These are phyloP conservation scores for Coemansia sp. DNA, from an alignment of 192 early-diverging fungal genomes.

Conservation along the genomic window DNA sequence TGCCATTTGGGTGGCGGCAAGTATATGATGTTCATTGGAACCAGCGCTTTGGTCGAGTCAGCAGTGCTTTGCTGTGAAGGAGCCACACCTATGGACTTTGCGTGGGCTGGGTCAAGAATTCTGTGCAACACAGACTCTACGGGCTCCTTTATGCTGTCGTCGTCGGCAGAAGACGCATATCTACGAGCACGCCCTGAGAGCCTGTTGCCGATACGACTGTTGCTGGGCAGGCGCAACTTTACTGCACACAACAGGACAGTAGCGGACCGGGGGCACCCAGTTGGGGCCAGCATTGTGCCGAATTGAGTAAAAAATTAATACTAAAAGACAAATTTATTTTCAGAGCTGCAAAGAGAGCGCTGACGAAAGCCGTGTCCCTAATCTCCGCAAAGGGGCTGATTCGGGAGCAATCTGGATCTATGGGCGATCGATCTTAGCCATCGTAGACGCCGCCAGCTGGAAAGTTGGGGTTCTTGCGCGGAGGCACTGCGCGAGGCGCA, in stretches of 20 bases:
- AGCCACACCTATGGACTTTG: constrained; percentile 5
- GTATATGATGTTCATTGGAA: constrained; percentile 45
- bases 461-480: constrained; percentile 5
- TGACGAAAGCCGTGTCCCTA: no score
- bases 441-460: constrained; percentile 6
- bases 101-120: constrained; percentile 20
- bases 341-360: background rate
- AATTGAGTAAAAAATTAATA: background rate
- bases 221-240: background rate
- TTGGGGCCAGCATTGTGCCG: background rate
- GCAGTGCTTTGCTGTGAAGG: background rate
- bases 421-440: constrained; percentile 2
- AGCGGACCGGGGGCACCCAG: background rate
- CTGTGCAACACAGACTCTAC: constrained; percentile 19
- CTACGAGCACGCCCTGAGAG: background rate
- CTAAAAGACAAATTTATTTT: background rate
- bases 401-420: background rate
- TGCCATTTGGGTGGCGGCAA: constrained; percentile 46
- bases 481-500: background rate
- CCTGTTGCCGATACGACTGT: background rate
- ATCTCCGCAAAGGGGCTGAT: no score
- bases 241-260: background rate
- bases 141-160: constrained; percentile 10
- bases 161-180: background rate
- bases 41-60: constrained; percentile 12